Conservation (phyloP, 2,329 filamentous ascomycete genomes). For the Fusarium buharicum region DNA sequence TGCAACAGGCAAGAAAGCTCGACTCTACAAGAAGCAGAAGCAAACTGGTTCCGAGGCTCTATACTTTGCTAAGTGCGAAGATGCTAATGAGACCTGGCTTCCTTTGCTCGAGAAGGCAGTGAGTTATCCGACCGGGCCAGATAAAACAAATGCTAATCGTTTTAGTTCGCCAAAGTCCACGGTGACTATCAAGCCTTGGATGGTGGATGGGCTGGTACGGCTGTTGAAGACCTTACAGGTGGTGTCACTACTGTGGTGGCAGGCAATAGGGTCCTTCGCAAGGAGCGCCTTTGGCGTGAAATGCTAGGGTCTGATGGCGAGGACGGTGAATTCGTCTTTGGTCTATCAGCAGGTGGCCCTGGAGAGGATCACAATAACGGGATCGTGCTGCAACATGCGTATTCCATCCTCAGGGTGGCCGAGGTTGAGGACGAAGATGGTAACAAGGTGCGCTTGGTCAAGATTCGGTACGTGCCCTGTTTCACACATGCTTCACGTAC, state of each 20-base stretch:
- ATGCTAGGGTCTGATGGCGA: conserved; percentile 72
- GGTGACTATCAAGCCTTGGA: conserved; percentile 76
- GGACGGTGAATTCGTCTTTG: conserved; percentile 74
- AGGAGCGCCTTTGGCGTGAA: conserved; percentile 76
- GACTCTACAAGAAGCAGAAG: conserved; percentile 68
- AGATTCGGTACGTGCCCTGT: conserved; percentile 53
- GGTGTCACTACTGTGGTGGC: conserved; percentile 67
- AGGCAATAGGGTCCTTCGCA: conserved; percentile 69
- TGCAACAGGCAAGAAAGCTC: conserved; percentile 62
- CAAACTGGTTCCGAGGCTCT: conserved; percentile 76
- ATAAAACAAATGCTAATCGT: conserved; percentile 7
- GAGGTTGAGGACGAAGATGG: conserved; percentile 57
- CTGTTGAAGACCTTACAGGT: conserved; percentile 62
- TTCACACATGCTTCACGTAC: neutral
- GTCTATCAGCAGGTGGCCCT: conserved; percentile 49
- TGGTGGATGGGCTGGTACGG: conserved; percentile 70
- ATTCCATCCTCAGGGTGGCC: conserved; percentile 61
- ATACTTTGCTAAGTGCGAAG: conserved; percentile 75
- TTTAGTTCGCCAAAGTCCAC: conserved; percentile 75
- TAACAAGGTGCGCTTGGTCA: conserved; percentile 53
- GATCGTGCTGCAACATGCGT: conserved; percentile 59
- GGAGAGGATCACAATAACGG: conserved; percentile 50
- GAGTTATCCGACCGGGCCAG: neutral
- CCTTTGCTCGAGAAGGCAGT: conserved; percentile 76
- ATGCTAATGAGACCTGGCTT: conserved; percentile 78